Conservation (phyloP, 2,329 filamentous ascomycete species). For the Dothidotthia symphoricarpi region DNA sequence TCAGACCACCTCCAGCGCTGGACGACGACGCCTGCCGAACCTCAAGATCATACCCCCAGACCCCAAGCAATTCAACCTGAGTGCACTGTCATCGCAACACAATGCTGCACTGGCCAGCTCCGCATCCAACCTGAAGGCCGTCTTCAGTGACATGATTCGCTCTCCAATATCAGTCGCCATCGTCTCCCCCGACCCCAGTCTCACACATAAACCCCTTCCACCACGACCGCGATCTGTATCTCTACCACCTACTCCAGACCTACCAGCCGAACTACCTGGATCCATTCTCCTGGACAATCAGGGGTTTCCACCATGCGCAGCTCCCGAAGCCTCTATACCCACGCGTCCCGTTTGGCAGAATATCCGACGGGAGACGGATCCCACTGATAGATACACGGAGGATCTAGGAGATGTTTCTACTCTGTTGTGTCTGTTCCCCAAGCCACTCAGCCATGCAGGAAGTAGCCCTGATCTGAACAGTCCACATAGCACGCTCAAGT, state of each 20-base stretch:
- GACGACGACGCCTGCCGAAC: constrained; percentile 29
- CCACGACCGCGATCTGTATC: constrained; percentile 44
- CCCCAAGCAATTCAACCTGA: constrained; percentile 18
- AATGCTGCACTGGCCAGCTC: constrained; percentile 30
- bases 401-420: constrained; percentile 8
- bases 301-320: constrained; percentile 24
- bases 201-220: constrained; percentile 37
- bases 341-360: constrained; percentile 12
- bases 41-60: constrained; percentile 31
- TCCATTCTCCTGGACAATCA: constrained; percentile 36
- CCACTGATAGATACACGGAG: constrained; percentile 5
- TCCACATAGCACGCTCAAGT: constrained; percentile 26
- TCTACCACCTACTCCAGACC: constrained; percentile 40
- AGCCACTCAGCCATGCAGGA: constrained; percentile 15
- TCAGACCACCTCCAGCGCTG: constrained; percentile 23
- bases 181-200: constrained; percentile 27
- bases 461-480: constrained; percentile 16
- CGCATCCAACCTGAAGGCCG: constrained; percentile 40
- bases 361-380: constrained; percentile 11
- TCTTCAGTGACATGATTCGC: constrained; percentile 46
- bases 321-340: constrained; percentile 16
- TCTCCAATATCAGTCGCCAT: constrained; percentile 40
- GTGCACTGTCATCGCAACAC: constrained; percentile 29
- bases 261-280: constrained; percentile 31
- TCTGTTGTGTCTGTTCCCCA: constrained; percentile 11